Conservation (phyloP, 1,284 basidiomycete species). For the Coniophora puteana region DNA sequence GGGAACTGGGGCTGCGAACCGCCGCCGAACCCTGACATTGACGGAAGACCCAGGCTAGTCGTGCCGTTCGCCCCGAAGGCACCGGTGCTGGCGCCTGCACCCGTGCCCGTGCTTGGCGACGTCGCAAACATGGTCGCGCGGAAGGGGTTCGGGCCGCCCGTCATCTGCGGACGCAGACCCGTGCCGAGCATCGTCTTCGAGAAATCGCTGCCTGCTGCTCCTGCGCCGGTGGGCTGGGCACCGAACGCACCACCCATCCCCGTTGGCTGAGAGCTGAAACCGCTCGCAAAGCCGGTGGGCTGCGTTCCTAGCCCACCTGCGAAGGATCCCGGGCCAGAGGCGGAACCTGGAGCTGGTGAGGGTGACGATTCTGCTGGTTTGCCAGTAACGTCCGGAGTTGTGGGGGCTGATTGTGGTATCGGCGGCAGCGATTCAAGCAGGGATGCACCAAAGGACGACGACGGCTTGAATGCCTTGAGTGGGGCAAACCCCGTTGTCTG, state of each 20-base stretch:
- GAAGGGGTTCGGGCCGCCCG: slow-evolving; percentile 73
- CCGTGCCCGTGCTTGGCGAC: slow-evolving; percentile 12
- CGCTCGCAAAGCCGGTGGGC: slow-evolving; percentile 13
- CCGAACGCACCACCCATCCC: neutral
- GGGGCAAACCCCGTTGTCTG: slow-evolving; percentile 83
- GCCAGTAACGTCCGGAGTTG: slow-evolving; percentile 41
- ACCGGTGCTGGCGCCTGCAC: neutral
- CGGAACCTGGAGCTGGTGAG: slow-evolving; percentile 12
- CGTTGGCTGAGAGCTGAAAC: slow-evolving; percentile 29
- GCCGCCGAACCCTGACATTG: too few relatives aligned
- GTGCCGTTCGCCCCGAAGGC: too few relatives aligned
- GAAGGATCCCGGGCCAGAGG: neutral
- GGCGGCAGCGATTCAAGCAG: slow-evolving; percentile 77
- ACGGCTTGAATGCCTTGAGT: slow-evolving; percentile 89
- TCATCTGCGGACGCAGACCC: slow-evolving; percentile 71
- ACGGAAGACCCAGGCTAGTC: too few relatives aligned
- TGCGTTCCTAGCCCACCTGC: too few relatives aligned
- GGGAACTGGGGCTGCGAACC: too few relatives aligned
- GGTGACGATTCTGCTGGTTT: slow-evolving; percentile 10
- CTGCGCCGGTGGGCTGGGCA: slow-evolving; percentile 20
- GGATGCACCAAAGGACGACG: slow-evolving; percentile 83
- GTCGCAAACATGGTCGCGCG: slow-evolving; percentile 54
- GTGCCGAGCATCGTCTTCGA: slow-evolving; percentile 51
- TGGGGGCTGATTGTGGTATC: slow-evolving; percentile 54
- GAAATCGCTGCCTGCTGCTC: slow-evolving; percentile 28